phyloP scores from a whole-genome alignment of 176 grass and related monocot species.

The Dendrocalamus sinicus region DNA sequence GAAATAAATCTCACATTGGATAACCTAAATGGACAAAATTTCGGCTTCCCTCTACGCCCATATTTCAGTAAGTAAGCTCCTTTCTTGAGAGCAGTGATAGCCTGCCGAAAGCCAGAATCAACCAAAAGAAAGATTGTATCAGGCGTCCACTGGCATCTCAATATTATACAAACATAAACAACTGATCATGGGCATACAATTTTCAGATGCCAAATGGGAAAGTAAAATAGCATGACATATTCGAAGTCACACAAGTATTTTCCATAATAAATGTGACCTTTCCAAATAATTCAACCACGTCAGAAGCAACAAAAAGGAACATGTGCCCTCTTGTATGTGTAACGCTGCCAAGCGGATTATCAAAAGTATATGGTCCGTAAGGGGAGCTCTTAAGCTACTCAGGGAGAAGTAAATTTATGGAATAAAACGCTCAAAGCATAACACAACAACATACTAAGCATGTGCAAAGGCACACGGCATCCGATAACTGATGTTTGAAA shows the following conservation, averaged over 20 bases:
- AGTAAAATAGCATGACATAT: neutral
- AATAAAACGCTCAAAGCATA: neutral
- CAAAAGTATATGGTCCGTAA: neutral
- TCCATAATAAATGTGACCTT: neutral
- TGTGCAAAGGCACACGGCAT: neutral
- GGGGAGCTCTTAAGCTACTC: neutral
- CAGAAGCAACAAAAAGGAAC: neutral
- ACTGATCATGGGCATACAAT: neutral
- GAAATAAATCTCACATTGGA: slow-evolving; percentile 77
- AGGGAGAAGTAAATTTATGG: neutral
- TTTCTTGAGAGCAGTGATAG: slow-evolving; percentile 95
- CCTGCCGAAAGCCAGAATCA: slow-evolving; percentile 53
- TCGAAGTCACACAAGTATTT: neutral
- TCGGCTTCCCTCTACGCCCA: slow-evolving; percentile 92
- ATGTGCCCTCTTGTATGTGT: neutral
- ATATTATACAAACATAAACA: slow-evolving; percentile 4
- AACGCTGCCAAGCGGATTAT: neutral
- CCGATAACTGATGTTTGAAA: neutral
- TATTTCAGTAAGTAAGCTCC: slow-evolving; percentile 97
- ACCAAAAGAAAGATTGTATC: slow-evolving; percentile 19
- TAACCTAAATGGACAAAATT: slow-evolving; percentile 97
- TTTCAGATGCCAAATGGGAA: neutral
- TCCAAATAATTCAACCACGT: neutral
- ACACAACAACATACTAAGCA: neutral
- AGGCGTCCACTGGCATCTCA: slow-evolving; percentile 25